Conservation (phyloP, 352 stramenopile genomes). For the Aphanomyces invadans region DNA sequence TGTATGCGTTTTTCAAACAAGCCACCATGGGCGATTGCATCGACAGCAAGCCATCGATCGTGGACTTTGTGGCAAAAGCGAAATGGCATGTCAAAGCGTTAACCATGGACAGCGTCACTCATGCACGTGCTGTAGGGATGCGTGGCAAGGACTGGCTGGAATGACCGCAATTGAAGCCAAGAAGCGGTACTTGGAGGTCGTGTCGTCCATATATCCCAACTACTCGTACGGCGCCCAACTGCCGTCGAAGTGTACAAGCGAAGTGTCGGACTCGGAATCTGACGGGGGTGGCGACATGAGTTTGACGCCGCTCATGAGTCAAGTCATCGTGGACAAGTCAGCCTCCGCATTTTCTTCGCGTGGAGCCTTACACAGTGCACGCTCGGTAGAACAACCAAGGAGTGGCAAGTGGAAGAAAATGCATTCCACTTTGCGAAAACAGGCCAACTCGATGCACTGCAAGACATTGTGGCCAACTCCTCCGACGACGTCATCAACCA, state of each 20-base stretch:
- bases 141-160: constrained; percentile 50
- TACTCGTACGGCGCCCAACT: constrained; percentile 30
- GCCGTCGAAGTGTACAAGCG: neutral
- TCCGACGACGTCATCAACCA: constrained; percentile 34
- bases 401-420: constrained; percentile 68
- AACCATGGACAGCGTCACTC: too few species aligned
- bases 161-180: constrained; percentile 50
- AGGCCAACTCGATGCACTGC: constrained; percentile 47
- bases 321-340: constrained; percentile 62
- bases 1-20: constrained; percentile 83
- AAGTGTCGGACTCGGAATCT: constrained; percentile 5
- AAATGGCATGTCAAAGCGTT: constrained; percentile 63
- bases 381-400: constrained; percentile 46
- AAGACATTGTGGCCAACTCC: constrained; percentile 31
- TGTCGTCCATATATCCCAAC: constrained; percentile 60
- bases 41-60: constrained; percentile 46
- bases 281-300: constrained; percentile 32
- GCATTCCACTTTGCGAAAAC: constrained; percentile 67
- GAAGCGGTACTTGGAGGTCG: constrained; percentile 57
- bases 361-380: neutral
- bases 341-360: constrained; percentile 25
- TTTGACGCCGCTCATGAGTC: constrained; percentile 39
- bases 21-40: constrained; percentile 49
- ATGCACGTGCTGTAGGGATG: constrained; percentile 58
- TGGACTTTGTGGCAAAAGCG: constrained; percentile 55